Evolutionary conservation across 345 rosid species (phyloP).

Genomic region (Anastatica hierochuntica): DNA sequence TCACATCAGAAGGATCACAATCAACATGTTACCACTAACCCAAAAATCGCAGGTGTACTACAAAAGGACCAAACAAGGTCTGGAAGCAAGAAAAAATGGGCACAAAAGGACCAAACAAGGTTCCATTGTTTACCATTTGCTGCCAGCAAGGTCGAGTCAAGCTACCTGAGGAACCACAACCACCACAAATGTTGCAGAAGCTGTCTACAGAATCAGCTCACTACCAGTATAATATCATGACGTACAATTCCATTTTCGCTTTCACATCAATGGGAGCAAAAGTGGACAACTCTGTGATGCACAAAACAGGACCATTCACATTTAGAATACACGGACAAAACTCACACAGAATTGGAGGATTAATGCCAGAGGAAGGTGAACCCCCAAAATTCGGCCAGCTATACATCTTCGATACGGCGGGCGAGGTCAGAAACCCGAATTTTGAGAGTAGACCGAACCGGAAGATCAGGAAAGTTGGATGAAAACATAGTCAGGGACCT

Average conservation of each 20-base stretch:
- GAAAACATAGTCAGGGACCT: neutral
- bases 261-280: neutral
- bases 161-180: neutral
- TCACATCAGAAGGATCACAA: too few species aligned
- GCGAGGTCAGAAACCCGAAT: neutral
- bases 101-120: neutral
- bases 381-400: neutral
- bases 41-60: too few species aligned
- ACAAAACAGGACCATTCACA: neutral
- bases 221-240: neutral
- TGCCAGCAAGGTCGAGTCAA: neutral
- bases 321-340: neutral
- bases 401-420: neutral
- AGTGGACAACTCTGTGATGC: neutral
- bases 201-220: neutral
- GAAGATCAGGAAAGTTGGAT: neutral
- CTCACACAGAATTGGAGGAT: neutral
- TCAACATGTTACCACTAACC: too few species aligned
- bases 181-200: neutral
- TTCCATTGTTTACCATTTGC: neutral
- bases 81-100: too few species aligned
- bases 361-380: neutral
- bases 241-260: neutral
- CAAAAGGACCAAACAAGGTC: too few species aligned
- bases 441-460: too few species aligned